These are phyloP conservation scores for Mercurialis annua DNA, from an alignment of 345 rosid species.

Conservation along the genomic window DNA sequence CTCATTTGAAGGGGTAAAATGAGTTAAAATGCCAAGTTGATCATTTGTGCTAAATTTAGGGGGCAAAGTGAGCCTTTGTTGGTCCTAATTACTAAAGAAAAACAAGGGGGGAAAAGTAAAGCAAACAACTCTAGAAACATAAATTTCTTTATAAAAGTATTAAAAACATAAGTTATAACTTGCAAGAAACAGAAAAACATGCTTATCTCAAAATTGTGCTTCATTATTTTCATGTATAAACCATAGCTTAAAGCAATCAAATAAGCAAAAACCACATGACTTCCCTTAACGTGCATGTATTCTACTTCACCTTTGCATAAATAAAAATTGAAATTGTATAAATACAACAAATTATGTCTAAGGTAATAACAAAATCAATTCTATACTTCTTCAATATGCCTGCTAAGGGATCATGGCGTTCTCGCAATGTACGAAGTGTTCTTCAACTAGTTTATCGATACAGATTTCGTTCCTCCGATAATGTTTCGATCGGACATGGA, in stretches of 20 bases:
- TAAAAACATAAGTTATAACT: constrained; percentile 8
- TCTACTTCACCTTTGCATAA: neutral
- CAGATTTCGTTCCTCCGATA: neutral
- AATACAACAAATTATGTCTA: neutral
- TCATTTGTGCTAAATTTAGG: too few relatives aligned
- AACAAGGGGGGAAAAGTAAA: too few relatives aligned
- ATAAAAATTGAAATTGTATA: neutral
- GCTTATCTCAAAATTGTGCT: too few relatives aligned
- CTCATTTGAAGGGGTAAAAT: too few relatives aligned
- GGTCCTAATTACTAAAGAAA: too few relatives aligned
- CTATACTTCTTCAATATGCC: neutral
- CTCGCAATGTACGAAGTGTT: constrained; percentile 13
- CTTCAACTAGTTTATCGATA: neutral
- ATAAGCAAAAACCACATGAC: neutral
- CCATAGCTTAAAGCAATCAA: constrained; percentile 16
- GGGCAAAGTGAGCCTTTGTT: too few relatives aligned
- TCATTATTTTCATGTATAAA: neutral
- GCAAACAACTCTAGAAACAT: neutral
- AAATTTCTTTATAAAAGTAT: neutral
- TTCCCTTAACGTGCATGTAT: constrained; percentile 21
- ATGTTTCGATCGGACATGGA: neutral
- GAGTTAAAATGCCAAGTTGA: too few relatives aligned
- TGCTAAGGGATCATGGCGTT: neutral
- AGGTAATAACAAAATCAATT: neutral
- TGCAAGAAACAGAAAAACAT: constrained; percentile 12